phyloP scores from a whole-genome alignment of 441 rosid species.

The Gossypium lobatum region DNA sequence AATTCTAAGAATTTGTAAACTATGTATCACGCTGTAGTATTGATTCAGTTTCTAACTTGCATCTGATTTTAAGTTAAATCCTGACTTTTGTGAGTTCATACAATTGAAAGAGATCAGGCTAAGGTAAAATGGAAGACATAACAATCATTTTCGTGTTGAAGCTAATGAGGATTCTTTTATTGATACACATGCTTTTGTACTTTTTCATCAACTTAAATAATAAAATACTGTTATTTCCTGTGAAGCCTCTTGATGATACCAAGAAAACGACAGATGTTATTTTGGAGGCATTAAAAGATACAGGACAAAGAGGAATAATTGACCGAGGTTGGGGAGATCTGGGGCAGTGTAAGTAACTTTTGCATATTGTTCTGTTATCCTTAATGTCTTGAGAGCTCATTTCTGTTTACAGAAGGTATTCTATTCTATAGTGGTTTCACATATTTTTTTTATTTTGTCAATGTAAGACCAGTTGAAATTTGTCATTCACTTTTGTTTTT shows the following conservation, averaged over 20 bases:
- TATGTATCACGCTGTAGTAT: not conserved
- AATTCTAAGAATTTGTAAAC: not conserved
- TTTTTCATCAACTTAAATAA: not conserved
- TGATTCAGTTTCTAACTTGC: not conserved
- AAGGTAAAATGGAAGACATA: not conserved
- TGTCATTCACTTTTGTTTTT: not conserved
- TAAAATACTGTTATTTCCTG: conserved; percentile 19
- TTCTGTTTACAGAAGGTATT: not conserved
- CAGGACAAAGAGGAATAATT: conserved; percentile 89
- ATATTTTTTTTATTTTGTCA: not conserved
- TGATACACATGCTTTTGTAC: not conserved
- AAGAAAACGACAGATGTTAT: conserved; percentile 63
- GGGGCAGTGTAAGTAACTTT: conserved; percentile 67
- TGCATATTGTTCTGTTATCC: not conserved
- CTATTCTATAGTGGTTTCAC: not conserved
- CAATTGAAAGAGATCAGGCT: not conserved
- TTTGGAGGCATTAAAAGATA: conserved; percentile 77
- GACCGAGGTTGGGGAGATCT: conserved; percentile 97
- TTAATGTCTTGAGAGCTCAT: conserved; percentile 4
- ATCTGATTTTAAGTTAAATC: not conserved
- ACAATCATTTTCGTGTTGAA: not conserved
- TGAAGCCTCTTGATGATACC: conserved; percentile 93
- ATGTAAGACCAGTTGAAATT: not conserved
- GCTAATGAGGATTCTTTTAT: not conserved
- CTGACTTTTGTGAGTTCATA: not conserved